Evolutionary conservation across 1,284 basidiomycete species (phyloP), one percentile per base, ranked within the genome.

Genomic region (Hortiboletus rubellus): DNA sequence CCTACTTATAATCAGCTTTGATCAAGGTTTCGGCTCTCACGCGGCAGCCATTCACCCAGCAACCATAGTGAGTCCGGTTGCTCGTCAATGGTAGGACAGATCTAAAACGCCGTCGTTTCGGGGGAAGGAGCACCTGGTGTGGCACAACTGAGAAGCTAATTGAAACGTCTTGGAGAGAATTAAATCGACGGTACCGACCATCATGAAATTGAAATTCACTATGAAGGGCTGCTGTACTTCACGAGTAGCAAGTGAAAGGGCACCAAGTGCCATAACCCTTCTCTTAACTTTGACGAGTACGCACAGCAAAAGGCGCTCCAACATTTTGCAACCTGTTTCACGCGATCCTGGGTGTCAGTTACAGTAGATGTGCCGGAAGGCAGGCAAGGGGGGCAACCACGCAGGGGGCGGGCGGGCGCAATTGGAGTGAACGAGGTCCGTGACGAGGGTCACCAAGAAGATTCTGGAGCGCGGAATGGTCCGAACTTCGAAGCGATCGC

Each of bases 1-100:
- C 11, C 40, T 59, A 40, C 27, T 60, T 61, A 64, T 61, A 51
- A 9, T 34, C 22, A 6, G 22, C 15, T 33, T 15, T 61, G 24
- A 40, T 43, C 3, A 17, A 44, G 5, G n/a, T n/a, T 27, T 52
- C 48, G 46, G 34, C n/a, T 48, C 18, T 38, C 3, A 18, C 27
- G 27, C 27, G 6, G 27, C 27, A 27, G 27, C 6, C 27, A 27
- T 27, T 27, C 3, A 27, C 27, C 5, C 27, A 27, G 27, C 27
- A 27, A 27, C 27, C 27, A 27, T 27, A 27, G 27, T 5, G 14
- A 30, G n/a, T 15, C n/a, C n/a, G 12, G 27, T 7, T 18, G 24
- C 14, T 12, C 12, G 38, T 31, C 30, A 9, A 9, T 7, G 12
- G 12, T 31, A 11, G n/a, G n/a, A 18, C 14, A 5, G 27, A 40